Conservation (phyloP, 164 flowering plant genomes). For the Nymphaea colorata region DNA sequence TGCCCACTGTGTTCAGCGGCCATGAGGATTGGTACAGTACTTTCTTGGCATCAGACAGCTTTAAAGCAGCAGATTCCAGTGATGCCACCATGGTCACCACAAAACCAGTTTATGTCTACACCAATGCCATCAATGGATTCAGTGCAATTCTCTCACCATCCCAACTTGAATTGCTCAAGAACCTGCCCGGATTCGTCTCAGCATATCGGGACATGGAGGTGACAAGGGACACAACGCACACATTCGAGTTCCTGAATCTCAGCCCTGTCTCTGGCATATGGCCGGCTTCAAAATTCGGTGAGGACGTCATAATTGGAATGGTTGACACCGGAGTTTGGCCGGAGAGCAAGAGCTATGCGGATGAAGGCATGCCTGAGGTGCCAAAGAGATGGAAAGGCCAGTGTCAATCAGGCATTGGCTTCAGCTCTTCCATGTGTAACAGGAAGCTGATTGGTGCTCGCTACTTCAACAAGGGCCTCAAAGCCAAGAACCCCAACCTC, state of each 20-base stretch:
- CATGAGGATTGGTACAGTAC: conserved; percentile 8
- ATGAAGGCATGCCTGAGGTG: conserved; percentile 36
- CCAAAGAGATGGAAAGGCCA: conserved; percentile 9
- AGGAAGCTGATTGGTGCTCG: conserved; percentile 13
- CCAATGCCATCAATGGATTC: conserved; percentile 38
- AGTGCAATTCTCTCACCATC: conserved; percentile 14
- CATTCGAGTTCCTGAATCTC: conserved; percentile 34
- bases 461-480: conserved; percentile 11
- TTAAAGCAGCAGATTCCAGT: not conserved
- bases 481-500: not conserved
- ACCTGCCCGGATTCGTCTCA: conserved; percentile 23
- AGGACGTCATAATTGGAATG: conserved; percentile 61
- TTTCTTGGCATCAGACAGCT: not conserved
- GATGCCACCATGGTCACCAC: not conserved
- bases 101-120: conserved; percentile 25
- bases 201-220: conserved; percentile 18
- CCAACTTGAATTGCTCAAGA: conserved; percentile 14
- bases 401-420: conserved; percentile 6
- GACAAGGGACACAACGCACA: conserved; percentile 41
- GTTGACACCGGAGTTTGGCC: conserved; percentile 90
- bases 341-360: conserved; percentile 49
- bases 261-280: conserved; percentile 28
- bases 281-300: conserved; percentile 44
- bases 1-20: conserved; percentile 5
- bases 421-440: conserved; percentile 13